phyloP scores from a whole-genome alignment of 768 basidiomycete species.

The Galerina sulciceps region DNA sequence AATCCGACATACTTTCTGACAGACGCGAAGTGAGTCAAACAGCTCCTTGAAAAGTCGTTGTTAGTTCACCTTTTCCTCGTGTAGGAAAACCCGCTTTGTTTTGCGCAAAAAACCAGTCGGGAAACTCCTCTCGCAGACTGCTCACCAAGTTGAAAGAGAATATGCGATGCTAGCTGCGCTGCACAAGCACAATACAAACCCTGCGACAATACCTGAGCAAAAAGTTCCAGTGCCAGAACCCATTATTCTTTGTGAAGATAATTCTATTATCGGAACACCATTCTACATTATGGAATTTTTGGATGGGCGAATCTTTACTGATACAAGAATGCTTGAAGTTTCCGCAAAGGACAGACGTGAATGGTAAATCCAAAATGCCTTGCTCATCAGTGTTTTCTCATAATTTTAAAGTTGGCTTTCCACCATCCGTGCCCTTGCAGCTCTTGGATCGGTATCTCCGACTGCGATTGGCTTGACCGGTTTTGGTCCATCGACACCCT shows the following conservation, averaged over 20 bases:
- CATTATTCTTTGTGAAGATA: constrained; percentile 82
- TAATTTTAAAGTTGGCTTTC: constrained; percentile 70
- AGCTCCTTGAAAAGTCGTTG: not conserved
- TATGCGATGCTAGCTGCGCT: constrained; percentile 81
- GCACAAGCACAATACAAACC: constrained; percentile 69
- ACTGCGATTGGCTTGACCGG: constrained; percentile 64
- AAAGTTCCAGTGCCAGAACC: constrained; percentile 87
- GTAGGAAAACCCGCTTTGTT: constrained; percentile 69
- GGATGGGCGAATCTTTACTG: constrained; percentile 92
- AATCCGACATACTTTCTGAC: constrained; percentile 97
- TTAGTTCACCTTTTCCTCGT: not conserved
- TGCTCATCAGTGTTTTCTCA: not conserved
- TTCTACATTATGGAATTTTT: constrained; percentile 98
- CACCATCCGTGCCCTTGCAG: constrained; percentile 70
- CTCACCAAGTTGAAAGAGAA: constrained; percentile 96
- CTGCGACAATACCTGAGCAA: constrained; percentile 49
- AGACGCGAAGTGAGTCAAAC: constrained; percentile 60
- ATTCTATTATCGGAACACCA: constrained; percentile 76
- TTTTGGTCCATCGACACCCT: constrained; percentile 77
- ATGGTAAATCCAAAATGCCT: constrained; percentile 53
- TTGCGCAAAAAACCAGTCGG: constrained; percentile 94
- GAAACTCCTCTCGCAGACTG: constrained; percentile 83
- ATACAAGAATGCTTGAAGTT: constrained; percentile 76
- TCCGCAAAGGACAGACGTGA: constrained; percentile 63
- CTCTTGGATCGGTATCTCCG: constrained; percentile 69